A percentile compares a stretch with the other conserved stretches of the same genome.
phyloP scores from a whole-genome alignment of 345 rosid species.

The Murraya koenigii region DNA sequence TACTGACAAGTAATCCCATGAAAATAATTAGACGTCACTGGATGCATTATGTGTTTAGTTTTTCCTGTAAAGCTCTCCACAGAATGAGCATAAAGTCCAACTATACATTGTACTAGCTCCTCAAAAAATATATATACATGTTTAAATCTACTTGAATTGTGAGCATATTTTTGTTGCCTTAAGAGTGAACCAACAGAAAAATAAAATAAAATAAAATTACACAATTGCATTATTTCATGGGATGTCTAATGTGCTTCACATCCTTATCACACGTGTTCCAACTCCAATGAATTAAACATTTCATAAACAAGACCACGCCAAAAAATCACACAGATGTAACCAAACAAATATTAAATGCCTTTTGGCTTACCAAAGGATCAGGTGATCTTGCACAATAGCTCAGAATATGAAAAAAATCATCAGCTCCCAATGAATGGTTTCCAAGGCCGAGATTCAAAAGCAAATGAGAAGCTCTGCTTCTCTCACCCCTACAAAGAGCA shows the following conservation, averaged over 20 bases:
- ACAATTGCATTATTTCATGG: neutral
- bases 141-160: neutral
- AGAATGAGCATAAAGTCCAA: neutral
- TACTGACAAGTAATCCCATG: neutral
- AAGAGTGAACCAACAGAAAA: neutral
- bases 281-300: neutral
- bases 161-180: neutral
- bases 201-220: too few relatives aligned
- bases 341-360: conserved; percentile 11
- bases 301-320: conserved; percentile 2
- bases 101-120: neutral
- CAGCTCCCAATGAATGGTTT: conserved; percentile 24
- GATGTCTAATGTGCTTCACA: neutral
- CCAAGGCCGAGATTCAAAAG: conserved; percentile 44
- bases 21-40: conserved; percentile 1
- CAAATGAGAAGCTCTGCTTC: conserved; percentile 56
- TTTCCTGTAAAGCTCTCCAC: neutral
- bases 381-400: conserved; percentile 61
- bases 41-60: neutral
- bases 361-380: conserved; percentile 70
- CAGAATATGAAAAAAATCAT: conserved; percentile 57
- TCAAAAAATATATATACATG: neutral
- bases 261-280: neutral
- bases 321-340: neutral
- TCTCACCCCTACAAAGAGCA: conserved; percentile 66